Percentiles rank a stretch among this genome's conserved stretches.
Conservation (phyloP, 2,329 filamentous ascomycete species). For the Arthrobotrys conoides region DNA sequence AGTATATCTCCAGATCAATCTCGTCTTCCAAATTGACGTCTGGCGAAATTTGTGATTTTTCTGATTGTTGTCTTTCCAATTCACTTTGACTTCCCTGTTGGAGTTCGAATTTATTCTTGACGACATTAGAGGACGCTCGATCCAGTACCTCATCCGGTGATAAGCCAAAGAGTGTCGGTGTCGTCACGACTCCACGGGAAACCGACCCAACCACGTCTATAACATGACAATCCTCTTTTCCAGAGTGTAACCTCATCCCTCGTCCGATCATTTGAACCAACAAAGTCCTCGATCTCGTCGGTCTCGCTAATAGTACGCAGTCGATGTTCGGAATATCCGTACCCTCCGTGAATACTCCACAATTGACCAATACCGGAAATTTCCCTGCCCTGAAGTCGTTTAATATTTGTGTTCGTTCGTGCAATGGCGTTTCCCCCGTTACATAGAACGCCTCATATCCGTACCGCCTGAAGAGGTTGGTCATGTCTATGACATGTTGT, state of each 20-base stretch:
- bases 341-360: conserved; percentile 95
- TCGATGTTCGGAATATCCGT: conserved; percentile 98
- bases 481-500: conserved; percentile 82
- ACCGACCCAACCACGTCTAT: conserved; percentile 95
- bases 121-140: conserved; percentile 74
- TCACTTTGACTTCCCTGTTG: conserved; percentile 66
- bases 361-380: conserved; percentile 92
- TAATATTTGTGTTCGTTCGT: conserved; percentile 78
- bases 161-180: conserved; percentile 91
- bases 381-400: conserved; percentile 81
- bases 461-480: conserved; percentile 79
- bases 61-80: conserved; percentile 32
- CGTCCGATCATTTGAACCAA: conserved; percentile 98
- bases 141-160: conserved; percentile 84
- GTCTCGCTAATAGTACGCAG: conserved; percentile 87
- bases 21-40: neutral
- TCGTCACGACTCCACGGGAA: conserved; percentile 86
- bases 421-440: conserved; percentile 82
- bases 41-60: neutral
- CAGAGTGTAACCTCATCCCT: conserved; percentile 85
- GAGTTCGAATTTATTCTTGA: conserved; percentile 72
- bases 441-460: conserved; percentile 88
- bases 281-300: conserved; percentile 91
- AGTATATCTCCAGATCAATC: conserved; percentile 45
- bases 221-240: conserved; percentile 90